Evolutionary conservation across 1,284 basidiomycete species (phyloP), one percentile per base, ranked within the genome.

Genomic region (Apiotrichum akiyoshidainum): DNA sequence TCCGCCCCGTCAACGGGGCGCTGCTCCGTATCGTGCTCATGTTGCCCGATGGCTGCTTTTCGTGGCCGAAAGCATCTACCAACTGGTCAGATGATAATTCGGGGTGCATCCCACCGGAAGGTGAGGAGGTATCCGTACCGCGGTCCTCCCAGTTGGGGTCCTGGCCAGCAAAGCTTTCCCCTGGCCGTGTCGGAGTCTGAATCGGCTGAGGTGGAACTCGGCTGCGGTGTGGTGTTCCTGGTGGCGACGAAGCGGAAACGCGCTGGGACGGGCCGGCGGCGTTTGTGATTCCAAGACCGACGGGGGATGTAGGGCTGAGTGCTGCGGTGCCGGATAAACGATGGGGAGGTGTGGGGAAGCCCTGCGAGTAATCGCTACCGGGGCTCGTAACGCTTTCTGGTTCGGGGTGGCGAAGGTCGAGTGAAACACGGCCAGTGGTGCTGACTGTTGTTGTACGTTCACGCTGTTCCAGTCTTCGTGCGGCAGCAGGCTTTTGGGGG

Each of bases 401-500:
- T 22, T 50, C 48, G 12, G 48, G 41, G 13, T 17, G 37, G 11
- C 51, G 51, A 17, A 48, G 26, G 19, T 59, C 54, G 37, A 41
- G 33, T 3, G 41, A 51, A 37, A 26, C 52, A 16, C 57, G 55
- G 13, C 59, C 59, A 0, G 54, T 50, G n/a, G 59, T 61, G 47
- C 55, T 61, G n/a, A 61, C 63, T 2, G 57, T 59, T 22, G 57
- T 59, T n/a, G 46, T 57, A 10, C 65, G 55, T 46, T 69, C 67
- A 37, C 61, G 65, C 54, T 67, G 59, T 52, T 73, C 74, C 2
- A 70, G 59, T 34, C 68, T 51, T 9, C 71, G 58, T 0, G 73
- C 74, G 0, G 71, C 68, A 14, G 65, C 67, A 0, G 74, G 71
- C 58, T 76, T 76, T 44, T 73, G 73, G 2, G 74, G 74, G 8